phyloP scores from a whole-genome alignment of 2,329 filamentous ascomycete genomes.

The Verticillium klebahnii region DNA sequence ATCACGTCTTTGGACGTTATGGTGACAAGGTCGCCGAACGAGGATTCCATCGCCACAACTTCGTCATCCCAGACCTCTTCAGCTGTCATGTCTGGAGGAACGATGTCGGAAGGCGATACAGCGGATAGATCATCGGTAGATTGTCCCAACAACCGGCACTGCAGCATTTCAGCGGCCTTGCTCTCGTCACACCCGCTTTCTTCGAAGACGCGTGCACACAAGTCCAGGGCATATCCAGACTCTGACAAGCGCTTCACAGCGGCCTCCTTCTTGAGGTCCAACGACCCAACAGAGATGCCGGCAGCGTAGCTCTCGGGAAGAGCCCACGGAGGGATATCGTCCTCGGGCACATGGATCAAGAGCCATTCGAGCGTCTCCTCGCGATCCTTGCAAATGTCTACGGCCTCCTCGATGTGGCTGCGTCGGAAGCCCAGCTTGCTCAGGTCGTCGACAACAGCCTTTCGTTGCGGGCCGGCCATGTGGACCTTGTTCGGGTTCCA shows the following conservation, averaged over 20 bases:
- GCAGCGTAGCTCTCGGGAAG: conserved; percentile 88
- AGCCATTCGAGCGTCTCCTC: conserved; percentile 96
- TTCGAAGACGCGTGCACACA: conserved; percentile 76
- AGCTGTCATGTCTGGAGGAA: conserved; percentile 28
- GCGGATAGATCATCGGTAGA: neutral
- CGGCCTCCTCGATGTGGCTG: conserved; percentile 85
- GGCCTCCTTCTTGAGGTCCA: conserved; percentile 74
- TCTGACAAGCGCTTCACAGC: conserved; percentile 77
- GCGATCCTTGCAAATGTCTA: conserved; percentile 80
- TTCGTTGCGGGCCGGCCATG: conserved; percentile 55
- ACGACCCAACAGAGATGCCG: conserved; percentile 80
- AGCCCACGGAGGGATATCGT: conserved; percentile 90
- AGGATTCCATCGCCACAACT: conserved; percentile 75
- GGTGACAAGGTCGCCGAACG: conserved; percentile 72
- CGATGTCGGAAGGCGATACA: conserved; percentile 10
- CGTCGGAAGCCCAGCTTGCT: conserved; percentile 77
- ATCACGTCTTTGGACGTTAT: conserved; percentile 59
- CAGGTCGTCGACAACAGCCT: conserved; percentile 66
- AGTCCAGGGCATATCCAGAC: conserved; percentile 78
- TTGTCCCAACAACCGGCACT: conserved; percentile 35
- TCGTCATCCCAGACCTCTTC: conserved; percentile 80
- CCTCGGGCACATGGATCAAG: conserved; percentile 92
- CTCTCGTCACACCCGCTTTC: conserved; percentile 67
- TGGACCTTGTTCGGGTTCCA: conserved; percentile 81
- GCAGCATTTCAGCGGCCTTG: conserved; percentile 73